phyloP scores from a whole-genome alignment of 108 stramenopile species.

The Aureococcus anophagefferens region DNA sequence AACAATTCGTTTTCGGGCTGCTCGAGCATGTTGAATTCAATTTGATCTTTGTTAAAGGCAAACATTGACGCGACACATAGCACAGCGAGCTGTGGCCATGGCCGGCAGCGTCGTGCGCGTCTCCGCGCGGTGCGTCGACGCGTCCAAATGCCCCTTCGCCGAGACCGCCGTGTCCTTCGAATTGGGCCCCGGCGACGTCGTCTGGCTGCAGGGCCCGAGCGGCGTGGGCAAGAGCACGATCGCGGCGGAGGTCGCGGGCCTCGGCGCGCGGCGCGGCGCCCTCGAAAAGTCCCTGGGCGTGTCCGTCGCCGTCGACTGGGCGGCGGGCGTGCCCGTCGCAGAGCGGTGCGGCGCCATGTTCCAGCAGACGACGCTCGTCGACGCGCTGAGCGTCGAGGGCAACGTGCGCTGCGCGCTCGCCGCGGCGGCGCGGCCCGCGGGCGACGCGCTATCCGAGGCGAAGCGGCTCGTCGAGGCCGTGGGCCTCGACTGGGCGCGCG shows the following conservation, averaged over 20 bases:
- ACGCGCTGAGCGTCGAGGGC: constrained; percentile 62
- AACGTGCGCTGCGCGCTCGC: constrained; percentile 55
- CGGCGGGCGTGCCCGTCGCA: constrained; percentile 27
- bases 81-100: too few relatives aligned
- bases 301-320: constrained; percentile 42
- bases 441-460: constrained; percentile 30
- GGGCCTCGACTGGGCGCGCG: constrained; percentile 56
- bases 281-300: constrained; percentile 42
- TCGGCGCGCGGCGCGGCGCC: constrained; percentile 19
- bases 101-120: too few relatives aligned
- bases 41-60: too few relatives aligned
- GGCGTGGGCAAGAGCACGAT: constrained; percentile 66
- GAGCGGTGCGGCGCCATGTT: constrained; percentile 66
- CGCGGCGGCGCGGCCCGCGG: not conserved
- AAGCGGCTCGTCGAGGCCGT: constrained; percentile 59
- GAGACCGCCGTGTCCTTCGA: constrained; percentile 44
- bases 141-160: constrained; percentile 54
- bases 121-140: constrained; percentile 2
- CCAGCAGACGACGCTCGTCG: constrained; percentile 66
- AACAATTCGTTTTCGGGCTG: too few relatives aligned
- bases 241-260: constrained; percentile 51
- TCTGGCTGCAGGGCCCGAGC: constrained; percentile 45
- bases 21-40: too few relatives aligned
- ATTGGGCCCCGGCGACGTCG: constrained; percentile 41
- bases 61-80: too few relatives aligned